Evolutionary conservation across 495 filamentous ascomycete genomes (phyloP).

Genomic region (Pseudoneurospora amorphoporcata): DNA sequence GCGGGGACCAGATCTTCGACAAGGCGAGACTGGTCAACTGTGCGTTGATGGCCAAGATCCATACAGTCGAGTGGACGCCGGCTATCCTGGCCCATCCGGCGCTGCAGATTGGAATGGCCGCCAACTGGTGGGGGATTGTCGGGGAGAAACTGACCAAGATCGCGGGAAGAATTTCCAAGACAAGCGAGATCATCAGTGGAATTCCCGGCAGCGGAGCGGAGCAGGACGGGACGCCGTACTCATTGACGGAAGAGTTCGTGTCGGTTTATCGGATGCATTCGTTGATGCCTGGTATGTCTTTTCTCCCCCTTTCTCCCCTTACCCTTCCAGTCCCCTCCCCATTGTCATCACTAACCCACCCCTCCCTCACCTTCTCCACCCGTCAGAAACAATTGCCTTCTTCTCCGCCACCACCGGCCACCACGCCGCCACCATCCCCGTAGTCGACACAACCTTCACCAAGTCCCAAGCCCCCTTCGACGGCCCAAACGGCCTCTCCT

Average conservation of each 20-base stretch:
- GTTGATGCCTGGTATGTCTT: conserved; percentile 26
- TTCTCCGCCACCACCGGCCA: conserved; percentile 20
- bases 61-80: conserved; percentile 38
- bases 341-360: no score
- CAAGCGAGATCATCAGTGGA: conserved; percentile 27
- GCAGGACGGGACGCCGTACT: conserved; percentile 26
- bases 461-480: conserved; percentile 23
- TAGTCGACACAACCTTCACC: conserved; percentile 20
- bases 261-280: conserved; percentile 34
- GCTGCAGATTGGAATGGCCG: conserved; percentile 26
- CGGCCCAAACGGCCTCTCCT: conserved; percentile 7
- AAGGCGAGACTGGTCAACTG: conserved; percentile 36
- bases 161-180: conserved; percentile 26
- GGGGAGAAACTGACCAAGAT: conserved; percentile 31
- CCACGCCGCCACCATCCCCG: conserved; percentile 22
- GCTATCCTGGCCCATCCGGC: conserved; percentile 34
- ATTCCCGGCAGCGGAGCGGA: conserved; percentile 31
- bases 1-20: conserved; percentile 31
- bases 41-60: conserved; percentile 38
- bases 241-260: conserved; percentile 37
- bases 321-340: no score
- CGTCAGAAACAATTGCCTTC: conserved; percentile 29
- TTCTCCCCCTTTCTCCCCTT: not conserved
- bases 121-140: conserved; percentile 36
- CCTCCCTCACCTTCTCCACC: no score